phyloP scores from a whole-genome alignment of 2,329 filamentous ascomycete genomes.

The Fusarium irregulare region DNA sequence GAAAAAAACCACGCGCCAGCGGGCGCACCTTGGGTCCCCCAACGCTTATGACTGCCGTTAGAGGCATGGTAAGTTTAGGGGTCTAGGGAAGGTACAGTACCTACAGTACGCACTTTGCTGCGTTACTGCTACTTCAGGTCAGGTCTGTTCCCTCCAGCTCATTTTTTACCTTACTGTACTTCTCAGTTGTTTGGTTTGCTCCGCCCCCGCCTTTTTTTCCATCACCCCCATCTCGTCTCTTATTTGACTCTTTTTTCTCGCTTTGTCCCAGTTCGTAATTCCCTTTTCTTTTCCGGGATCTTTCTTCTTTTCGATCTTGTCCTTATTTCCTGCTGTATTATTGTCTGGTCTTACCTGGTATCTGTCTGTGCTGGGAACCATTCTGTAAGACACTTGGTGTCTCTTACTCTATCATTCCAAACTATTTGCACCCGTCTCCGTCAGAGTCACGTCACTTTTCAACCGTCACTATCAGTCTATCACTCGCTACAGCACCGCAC shows the following conservation, averaged over 20 bases:
- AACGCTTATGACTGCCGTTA: slow-evolving; percentile 39
- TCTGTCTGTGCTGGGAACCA: not conserved
- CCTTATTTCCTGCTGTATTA: slow-evolving; percentile 28
- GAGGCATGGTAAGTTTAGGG: slow-evolving; percentile 35
- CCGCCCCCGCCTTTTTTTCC: slow-evolving; percentile 45
- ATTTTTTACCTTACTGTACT: not conserved
- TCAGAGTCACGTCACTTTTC: slow-evolving; percentile 1
- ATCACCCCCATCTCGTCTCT: slow-evolving; percentile 26
- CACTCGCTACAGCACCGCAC: not conserved
- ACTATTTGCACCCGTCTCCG: not conserved
- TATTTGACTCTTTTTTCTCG: slow-evolving; percentile 37
- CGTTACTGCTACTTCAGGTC: slow-evolving; percentile 10
- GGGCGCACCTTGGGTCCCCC: slow-evolving; percentile 22
- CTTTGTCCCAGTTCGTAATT: slow-evolving; percentile 38
- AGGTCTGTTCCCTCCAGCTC: not conserved
- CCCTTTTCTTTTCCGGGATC: slow-evolving; percentile 47
- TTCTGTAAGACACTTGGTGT: not conserved
- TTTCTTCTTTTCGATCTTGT: slow-evolving; percentile 17
- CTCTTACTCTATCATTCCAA: not conserved
- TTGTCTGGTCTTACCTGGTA: slow-evolving; percentile 20
- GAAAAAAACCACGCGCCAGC: slow-evolving; percentile 33
- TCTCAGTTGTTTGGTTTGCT: slow-evolving; percentile 34
- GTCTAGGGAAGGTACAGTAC: slow-evolving; percentile 25
- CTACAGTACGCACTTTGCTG: slow-evolving; percentile 5
- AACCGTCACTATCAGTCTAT: not conserved